Evolutionary conservation across 179 eudicot genomes (phyloP).

Genomic region (Amaranthus tricolor): DNA sequence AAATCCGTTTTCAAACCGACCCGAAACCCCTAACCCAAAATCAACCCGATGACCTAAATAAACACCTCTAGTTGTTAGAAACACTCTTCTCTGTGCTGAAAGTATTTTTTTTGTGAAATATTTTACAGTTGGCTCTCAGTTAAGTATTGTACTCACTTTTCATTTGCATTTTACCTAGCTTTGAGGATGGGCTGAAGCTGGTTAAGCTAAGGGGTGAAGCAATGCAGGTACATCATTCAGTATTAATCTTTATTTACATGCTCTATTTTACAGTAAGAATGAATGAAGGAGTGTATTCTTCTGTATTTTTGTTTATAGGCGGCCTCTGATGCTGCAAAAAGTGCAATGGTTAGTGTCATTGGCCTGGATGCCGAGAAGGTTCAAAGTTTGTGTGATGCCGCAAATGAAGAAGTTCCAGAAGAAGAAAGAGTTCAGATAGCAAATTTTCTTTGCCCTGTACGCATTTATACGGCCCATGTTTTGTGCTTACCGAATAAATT

Average conservation of each 20-base stretch:
- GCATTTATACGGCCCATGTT: slow-evolving; percentile 6
- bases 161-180: slow-evolving; percentile 39
- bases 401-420: slow-evolving; percentile 80
- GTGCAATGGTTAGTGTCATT: slow-evolving; percentile 87
- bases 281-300: not conserved
- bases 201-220: slow-evolving; percentile 89
- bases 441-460: slow-evolving; percentile 78
- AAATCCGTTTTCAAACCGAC: no score
- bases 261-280: not conserved
- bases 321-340: slow-evolving; percentile 86
- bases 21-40: no score
- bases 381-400: slow-evolving; percentile 80
- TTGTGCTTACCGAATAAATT: not conserved
- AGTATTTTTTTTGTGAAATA: not conserved
- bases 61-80: no score
- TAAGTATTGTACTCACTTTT: not conserved
- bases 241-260: slow-evolving; percentile 1
- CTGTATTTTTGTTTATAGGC: slow-evolving; percentile 38
- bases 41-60: no score
- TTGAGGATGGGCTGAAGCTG: slow-evolving; percentile 89
- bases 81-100: not conserved
- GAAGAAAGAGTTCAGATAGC: slow-evolving; percentile 79
- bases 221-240: slow-evolving; percentile 58
- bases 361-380: slow-evolving; percentile 84
- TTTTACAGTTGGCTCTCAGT: not conserved